Base-by-base conservation (phyloP, 116 monocot genomes). In the Papilionanthe hybrid region DNA sequence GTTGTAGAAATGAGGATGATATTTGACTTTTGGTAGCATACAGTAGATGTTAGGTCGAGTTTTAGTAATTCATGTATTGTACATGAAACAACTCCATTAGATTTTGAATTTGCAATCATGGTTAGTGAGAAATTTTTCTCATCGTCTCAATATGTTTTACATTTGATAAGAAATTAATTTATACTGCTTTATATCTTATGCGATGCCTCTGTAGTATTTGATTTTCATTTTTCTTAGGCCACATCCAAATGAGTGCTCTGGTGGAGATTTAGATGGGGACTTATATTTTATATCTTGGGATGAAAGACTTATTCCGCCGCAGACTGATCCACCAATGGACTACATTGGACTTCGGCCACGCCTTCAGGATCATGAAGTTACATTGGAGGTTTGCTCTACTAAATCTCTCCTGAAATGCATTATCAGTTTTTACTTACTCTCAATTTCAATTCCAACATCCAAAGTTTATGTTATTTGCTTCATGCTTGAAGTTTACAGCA, bases 161-260 rank as follows among this genome's bases (percentile, higher is more conserved):
- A 53, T 53, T 53, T 53, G 4, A 15, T 53, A 15, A 53, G 53
- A 17, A 53, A 53, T 15, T 15, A 53, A 53, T 4, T 53, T 53
- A 4, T 15, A 15, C 53, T 53, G 4, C 2, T 53, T 15, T 15
- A 15, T 48, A 29, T 75, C 11, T 75, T 49, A 32, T 32, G 32
- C 11, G 49, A 49, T 13, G 43, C 28, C 75, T 49, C 28, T 75
- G 7, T 7, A 18, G 8, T 47, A 23, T 75, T 49, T 10, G 47
- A 48, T 75, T 50, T 27, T 49, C 49, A 22, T 25, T 73, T 55
- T n/a, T 77, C 65, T 32, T 84, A 98, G 94, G 83, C 98, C 98
- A 80, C 98, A 98, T 90, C 91, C 98, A 78, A 98, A 91, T 82
- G 98, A 98, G 84, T 98, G 98, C 79, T 98, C 94, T 48, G 98